Evolutionary conservation across 78 protist species (phyloP).

Genomic region (Salpingoeca rosetta): DNA sequence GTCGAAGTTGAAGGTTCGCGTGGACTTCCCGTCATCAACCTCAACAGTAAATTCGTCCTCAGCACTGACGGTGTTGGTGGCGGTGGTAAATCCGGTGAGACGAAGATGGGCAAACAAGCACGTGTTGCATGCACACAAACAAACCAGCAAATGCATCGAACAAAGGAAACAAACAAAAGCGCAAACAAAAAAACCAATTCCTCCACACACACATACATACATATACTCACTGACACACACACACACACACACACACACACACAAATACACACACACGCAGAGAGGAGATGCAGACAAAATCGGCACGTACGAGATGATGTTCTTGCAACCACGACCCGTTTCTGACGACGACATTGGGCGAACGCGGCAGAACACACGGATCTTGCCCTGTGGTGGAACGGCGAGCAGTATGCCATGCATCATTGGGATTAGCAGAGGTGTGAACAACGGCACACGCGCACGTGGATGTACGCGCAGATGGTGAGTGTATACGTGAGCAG

Average conservation of each 20-base stretch:
- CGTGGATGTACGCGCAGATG: background rate
- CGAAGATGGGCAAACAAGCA: no score
- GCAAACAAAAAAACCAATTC: background rate
- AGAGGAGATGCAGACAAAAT: background rate
- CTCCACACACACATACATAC: background rate
- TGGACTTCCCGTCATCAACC: background rate
- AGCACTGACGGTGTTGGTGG: background rate
- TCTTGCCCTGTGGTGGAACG: conserved; percentile 47
- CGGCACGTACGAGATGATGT: background rate
- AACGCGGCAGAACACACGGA: conserved; percentile 75
- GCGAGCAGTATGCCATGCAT: background rate
- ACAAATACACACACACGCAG: background rate
- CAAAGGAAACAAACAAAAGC: background rate
- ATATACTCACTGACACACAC: no score
- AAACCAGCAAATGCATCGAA: background rate
- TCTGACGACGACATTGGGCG: conserved; percentile 36
- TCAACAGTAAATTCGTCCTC: conserved; percentile 20
- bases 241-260: conserved; percentile 6
- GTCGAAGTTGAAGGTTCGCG: conserved; percentile 5
- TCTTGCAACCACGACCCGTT: background rate
- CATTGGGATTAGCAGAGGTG: background rate
- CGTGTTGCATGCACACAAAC: no score
- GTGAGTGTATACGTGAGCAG: background rate
- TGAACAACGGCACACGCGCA: background rate
- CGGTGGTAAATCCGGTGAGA: no score